phyloP scores from a whole-genome alignment of 1,284 basidiomycete genomes.

The Prillingera fragicola region DNA sequence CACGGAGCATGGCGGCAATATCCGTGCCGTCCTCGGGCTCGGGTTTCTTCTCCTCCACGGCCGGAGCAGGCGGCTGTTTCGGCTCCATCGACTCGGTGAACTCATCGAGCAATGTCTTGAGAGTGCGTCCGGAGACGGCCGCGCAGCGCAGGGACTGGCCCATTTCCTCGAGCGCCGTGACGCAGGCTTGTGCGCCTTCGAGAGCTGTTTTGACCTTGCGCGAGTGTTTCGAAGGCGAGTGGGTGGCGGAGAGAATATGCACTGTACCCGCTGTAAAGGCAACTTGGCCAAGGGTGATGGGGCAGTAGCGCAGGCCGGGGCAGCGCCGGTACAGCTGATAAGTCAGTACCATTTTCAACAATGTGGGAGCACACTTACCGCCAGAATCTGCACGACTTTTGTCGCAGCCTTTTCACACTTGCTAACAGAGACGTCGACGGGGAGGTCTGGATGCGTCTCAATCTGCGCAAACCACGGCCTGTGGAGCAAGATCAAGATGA shows the following conservation, averaged over 20 bases:
- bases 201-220: slow-evolving; percentile 13
- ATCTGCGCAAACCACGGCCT: slow-evolving; percentile 20
- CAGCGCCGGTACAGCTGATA: slow-evolving; percentile 19
- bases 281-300: slow-evolving; percentile 29
- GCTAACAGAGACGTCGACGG: slow-evolving; percentile 5
- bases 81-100: slow-evolving; percentile 3
- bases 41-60: background rate
- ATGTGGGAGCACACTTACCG: background rate
- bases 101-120: slow-evolving; percentile 13
- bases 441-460: background rate
- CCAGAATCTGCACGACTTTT: background rate
- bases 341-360: background rate
- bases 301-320: slow-evolving; percentile 32
- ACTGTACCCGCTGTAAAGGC: slow-evolving; percentile 33
- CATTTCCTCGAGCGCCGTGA: slow-evolving; percentile 18
- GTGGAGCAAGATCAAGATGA: slow-evolving; percentile 25
- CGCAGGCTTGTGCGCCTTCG: slow-evolving; percentile 16
- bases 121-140: slow-evolving; percentile 6
- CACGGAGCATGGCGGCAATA: slow-evolving; percentile 12
- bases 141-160: slow-evolving; percentile 16
- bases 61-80: background rate
- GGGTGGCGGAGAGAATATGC: slow-evolving; percentile 26
- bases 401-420: slow-evolving; percentile 14
- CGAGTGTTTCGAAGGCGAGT: slow-evolving; percentile 10
- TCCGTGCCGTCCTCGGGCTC: background rate